Base-by-base conservation (phyloP, 2,329 filamentous ascomycete genomes). In the Claviceps purpurea region DNA sequence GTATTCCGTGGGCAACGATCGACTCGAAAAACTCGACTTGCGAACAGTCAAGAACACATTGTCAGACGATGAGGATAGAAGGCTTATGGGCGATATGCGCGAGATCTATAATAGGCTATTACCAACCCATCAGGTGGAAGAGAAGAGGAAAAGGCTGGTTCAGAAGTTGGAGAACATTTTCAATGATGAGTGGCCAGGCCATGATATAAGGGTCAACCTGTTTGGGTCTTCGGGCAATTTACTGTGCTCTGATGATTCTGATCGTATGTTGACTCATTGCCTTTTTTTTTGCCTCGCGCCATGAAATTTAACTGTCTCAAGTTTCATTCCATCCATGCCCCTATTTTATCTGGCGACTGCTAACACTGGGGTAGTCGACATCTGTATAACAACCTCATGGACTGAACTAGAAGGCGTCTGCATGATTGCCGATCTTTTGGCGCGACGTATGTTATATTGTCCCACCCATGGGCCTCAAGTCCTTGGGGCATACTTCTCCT, bases 151-250 rank as follows among this genome's bases (percentile, higher is more conserved):
- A 57, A 81, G 79, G 61, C 79, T 98, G 60, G 82, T 96, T n/a
- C 73, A 76, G 58, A 98, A 97, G 70, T 71, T 98, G 61, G 87
- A 95, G 68, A 84, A 78, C 58, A 80, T 97, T 42, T 82, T 98
- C 65, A 93, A 94, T 62, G 79, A 87, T 7, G 82, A 94, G 64
- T 98, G 91, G 88, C 93, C 93, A 1, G 89, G 87, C 1, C 85
- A 89, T 61, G 79, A 94, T 55, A 96, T 96, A 62, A 83, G 80
- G 58, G 93, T 96, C 39, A 85, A 93, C 65, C 81, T 97, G 16
- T 98, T 98, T 76, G 93, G 93, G n/a, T 97, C 93, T 5, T 97
- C 93, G 4, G 93, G 93, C 47, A 98, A 98, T 68, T 73, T 93
- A 66, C 73, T 98, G 52, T 96, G 89, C 68, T 95, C 91, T 38